A percentile compares a stretch with the other conserved stretches of the same genome.
These are phyloP conservation scores for Ochromonas danica DNA, from an alignment of 108 stramenopile genomes.

Conservation along the genomic window DNA sequence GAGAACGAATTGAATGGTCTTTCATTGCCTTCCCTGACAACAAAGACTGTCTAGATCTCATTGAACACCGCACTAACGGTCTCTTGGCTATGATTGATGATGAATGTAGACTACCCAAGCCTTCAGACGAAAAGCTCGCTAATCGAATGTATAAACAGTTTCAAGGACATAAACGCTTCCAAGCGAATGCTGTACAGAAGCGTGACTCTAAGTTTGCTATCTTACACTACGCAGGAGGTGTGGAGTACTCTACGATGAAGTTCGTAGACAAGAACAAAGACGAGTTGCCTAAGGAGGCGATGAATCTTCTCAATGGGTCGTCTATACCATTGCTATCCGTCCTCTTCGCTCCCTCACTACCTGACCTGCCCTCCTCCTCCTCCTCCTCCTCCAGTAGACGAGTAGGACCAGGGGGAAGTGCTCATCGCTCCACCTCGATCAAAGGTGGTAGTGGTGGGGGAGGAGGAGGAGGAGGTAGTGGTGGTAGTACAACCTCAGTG, in stretches of 20 bases:
- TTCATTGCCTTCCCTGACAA: conserved; percentile 91
- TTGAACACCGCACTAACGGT: conserved; percentile 82
- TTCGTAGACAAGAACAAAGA: conserved; percentile 63
- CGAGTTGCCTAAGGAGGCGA: conserved; percentile 22
- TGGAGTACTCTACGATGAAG: conserved; percentile 47
- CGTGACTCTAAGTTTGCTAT: conserved; percentile 46
- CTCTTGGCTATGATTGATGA: conserved; percentile 82
- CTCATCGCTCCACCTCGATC: background rate
- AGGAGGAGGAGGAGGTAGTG: conserved; percentile 19
- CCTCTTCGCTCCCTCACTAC: background rate
- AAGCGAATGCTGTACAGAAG: conserved; percentile 33
- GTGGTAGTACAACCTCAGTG: conserved; percentile 71
- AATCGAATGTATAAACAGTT: conserved; percentile 78
- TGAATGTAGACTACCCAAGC: conserved; percentile 69
- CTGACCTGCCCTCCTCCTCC: background rate
- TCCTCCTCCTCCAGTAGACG: background rate
- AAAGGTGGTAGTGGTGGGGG: background rate
- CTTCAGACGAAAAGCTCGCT: conserved; percentile 53
- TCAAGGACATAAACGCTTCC: conserved; percentile 37
- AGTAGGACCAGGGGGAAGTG: background rate
- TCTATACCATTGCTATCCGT: background rate
- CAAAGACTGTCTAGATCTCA: conserved; percentile 93
- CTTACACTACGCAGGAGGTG: conserved; percentile 52
- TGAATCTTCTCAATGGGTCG: background rate
- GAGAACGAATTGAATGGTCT: conserved; percentile 73